phyloP scores from a whole-genome alignment of 768 basidiomycete species.

The Tephrocybe sp. region DNA sequence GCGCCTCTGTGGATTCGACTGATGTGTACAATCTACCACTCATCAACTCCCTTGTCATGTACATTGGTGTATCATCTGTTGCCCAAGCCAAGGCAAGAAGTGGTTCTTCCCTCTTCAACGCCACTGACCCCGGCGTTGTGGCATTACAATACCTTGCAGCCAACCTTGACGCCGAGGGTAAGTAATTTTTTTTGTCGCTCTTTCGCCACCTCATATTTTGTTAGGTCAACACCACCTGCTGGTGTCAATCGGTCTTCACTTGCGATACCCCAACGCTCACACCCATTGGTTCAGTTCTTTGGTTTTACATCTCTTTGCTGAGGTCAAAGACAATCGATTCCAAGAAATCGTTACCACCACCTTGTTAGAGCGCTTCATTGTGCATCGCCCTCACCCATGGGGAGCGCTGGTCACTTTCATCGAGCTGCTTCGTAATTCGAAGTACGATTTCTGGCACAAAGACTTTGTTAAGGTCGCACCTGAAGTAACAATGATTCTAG shows the following conservation, averaged over 20 bases:
- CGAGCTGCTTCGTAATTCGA: conserved; percentile 85
- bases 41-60: conserved; percentile 94
- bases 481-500: conserved; percentile 81
- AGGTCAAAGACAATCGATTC: conserved; percentile 74
- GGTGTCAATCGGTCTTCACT: conserved; percentile 88
- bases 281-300: conserved; percentile 97
- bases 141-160: conserved; percentile 79
- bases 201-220: neutral
- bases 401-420: conserved; percentile 93
- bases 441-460: conserved; percentile 90
- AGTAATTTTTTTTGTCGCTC: conserved; percentile 16
- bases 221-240: conserved; percentile 94
- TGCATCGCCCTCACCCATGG: conserved; percentile 96
- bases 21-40: conserved; percentile 85
- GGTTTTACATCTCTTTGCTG: conserved; percentile 81
- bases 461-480: conserved; percentile 83
- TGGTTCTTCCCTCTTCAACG: conserved; percentile 76
- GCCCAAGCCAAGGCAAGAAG: conserved; percentile 85
- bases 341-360: conserved; percentile 85
- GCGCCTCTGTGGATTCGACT: conserved; percentile 38
- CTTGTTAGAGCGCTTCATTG: conserved; percentile 90
- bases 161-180: conserved; percentile 90
- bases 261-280: conserved; percentile 98
- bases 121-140: conserved; percentile 81
- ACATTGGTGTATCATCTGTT: conserved; percentile 90